Evolutionary conservation across 23 red algal species (phyloP), one percentile per base, ranked within the genome.

Genomic region (Gracilaria caudata): DNA sequence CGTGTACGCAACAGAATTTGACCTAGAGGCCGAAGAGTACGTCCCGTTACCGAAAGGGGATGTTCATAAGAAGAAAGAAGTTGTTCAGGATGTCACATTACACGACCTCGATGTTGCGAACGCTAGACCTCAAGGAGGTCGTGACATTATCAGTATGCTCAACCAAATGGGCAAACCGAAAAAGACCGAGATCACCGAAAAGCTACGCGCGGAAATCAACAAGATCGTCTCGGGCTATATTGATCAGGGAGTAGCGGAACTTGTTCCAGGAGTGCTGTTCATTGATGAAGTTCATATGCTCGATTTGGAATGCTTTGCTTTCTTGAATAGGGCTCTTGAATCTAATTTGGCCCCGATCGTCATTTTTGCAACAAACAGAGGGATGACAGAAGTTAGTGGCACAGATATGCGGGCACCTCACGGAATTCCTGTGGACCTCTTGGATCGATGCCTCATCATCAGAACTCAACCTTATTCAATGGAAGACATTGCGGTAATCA

Each of bases 211-310:
- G 21, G 90, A 98, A 63, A 94, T 98, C 70, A 94, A 99, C 90
- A 93, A 93, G 36, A 91, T 93, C 10, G 97, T 99, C 21, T 90
- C 93, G n/a, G 81, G 89, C 25, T 95, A 93, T 53, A 86, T 94
- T 38, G 97, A 95, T 61, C 79, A 93, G 36, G 97, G 97, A 28
- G 87, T 95, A 13, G 97, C 97, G 6, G 97, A 99, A 57, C 79
- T 99, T 51, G 91, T 99, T 33, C 97, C 97, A 23, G 97, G 97
- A 34, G 97, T 99, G 11, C 70, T 99, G 14, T 99, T 99, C 54
- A 93, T 99, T 33, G 97, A 99, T 83, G 97, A 99, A 65, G 97
- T 99, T 49, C 97, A 99, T 68, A 89, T 99, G 64, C 85, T 99
- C 17, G 97, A 99, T 57, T 51, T 93, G 17, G 97, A 99, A 80